A percentile compares a stretch with the other conserved stretches of the same genome.
Conservation (phyloP, 306 rosid species). For the Sindora glabra region DNA sequence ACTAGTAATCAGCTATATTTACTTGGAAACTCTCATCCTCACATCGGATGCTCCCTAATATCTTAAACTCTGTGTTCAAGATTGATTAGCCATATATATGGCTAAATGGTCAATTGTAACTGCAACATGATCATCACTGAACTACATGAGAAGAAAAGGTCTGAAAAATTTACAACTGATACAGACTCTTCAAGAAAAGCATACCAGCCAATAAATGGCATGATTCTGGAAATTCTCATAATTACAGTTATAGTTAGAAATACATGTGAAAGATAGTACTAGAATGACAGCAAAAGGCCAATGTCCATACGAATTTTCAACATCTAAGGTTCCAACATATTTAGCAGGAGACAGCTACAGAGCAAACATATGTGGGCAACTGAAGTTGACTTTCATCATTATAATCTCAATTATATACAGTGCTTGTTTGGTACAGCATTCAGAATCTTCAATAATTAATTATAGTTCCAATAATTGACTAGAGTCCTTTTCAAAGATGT, state of each 20-base stretch:
- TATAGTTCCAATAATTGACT: too few relatives aligned
- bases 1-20: neutral
- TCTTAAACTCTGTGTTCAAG: conserved; percentile 1
- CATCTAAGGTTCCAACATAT: too few relatives aligned
- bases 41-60: neutral
- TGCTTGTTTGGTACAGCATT: too few relatives aligned
- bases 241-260: neutral
- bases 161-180: neutral
- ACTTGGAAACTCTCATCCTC: neutral
- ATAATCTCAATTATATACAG: neutral
- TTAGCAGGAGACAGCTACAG: neutral
- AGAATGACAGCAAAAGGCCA: neutral
- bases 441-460: too few relatives aligned
- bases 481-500: too few relatives aligned
- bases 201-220: neutral
- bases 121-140: neutral
- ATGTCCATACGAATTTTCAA: too few relatives aligned
- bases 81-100: neutral
- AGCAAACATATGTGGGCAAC: neutral
- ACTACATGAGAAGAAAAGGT: neutral
- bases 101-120: neutral
- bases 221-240: neutral
- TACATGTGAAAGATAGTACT: neutral
- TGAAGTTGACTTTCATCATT: neutral
- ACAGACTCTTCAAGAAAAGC: neutral